These are phyloP conservation scores for Areca catechu DNA, from an alignment of 176 grass and related monocot genomes.

Conservation along the genomic window DNA sequence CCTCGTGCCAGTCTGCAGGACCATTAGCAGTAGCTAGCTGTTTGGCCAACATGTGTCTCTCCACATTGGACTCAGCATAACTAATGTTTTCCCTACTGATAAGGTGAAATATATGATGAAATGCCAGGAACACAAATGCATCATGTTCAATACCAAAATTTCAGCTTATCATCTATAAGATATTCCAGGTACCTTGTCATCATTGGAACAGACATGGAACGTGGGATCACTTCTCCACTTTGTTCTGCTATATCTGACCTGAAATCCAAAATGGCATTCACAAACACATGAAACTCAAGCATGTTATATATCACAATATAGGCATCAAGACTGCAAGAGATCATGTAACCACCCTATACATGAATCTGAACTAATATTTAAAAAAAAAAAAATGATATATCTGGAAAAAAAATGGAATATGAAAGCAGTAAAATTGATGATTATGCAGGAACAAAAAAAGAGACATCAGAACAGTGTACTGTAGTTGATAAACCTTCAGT, in stretches of 20 bases:
- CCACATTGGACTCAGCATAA: constrained; percentile 56
- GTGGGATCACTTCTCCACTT: constrained; percentile 58
- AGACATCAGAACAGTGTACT: no score
- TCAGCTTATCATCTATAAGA: background rate
- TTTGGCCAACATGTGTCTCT: constrained; percentile 46
- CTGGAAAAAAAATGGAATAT: no score
- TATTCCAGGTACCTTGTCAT: constrained; percentile 42
- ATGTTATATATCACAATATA: no score
- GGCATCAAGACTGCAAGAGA: no score
- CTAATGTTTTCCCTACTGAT: constrained; percentile 62
- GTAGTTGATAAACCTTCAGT: no score
- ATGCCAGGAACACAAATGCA: no score
- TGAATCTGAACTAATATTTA: no score
- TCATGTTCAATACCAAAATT: no score
- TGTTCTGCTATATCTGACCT: constrained; percentile 80
- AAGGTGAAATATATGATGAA: background rate
- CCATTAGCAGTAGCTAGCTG: constrained; percentile 44
- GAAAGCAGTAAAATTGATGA: no score
- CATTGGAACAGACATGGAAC: constrained; percentile 52
- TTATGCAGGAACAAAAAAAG: no score
- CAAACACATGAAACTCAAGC: background rate
- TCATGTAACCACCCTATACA: no score
- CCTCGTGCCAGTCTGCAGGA: constrained; percentile 92
- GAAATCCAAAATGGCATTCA: constrained; percentile 11
- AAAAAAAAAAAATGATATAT: no score